A percentile compares a stretch with the other conserved stretches of the same genome.
Evolutionary conservation across 306 rosid genomes (phyloP).

Genomic region (Dalbergia cochinchinensis): DNA sequence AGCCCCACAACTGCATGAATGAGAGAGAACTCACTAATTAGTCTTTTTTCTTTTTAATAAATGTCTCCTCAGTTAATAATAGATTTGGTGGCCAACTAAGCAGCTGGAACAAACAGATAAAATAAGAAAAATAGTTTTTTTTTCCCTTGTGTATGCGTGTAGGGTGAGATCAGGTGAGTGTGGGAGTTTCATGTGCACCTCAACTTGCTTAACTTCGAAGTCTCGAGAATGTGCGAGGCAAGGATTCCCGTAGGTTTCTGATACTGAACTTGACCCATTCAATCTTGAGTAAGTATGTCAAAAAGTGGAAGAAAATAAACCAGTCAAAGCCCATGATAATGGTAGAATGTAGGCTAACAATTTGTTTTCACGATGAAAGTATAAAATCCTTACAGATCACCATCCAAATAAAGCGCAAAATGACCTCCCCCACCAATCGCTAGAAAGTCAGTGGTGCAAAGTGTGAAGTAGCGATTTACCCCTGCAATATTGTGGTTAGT

Average conservation of each 20-base stretch:
- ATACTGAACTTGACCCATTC: constrained; percentile 88
- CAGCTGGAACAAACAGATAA: constrained; percentile 30
- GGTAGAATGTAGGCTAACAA: constrained; percentile 31
- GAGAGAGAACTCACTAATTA: constrained; percentile 13
- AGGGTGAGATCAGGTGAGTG: constrained; percentile 2
- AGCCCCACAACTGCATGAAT: constrained; percentile 90
- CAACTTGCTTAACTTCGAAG: constrained; percentile 89
- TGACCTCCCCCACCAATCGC: constrained; percentile 94
- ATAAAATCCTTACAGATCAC: constrained; percentile 80
- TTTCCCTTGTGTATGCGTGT: neutral
- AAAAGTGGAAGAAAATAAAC: neutral
- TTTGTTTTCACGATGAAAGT: neutral
- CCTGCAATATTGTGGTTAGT: constrained; percentile 62
- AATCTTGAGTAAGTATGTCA: constrained; percentile 55
- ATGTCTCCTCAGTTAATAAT: constrained; percentile 1
- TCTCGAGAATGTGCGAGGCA: constrained; percentile 89
- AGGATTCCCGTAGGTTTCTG: constrained; percentile 90
- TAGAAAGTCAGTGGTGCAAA: constrained; percentile 73
- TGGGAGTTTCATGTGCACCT: constrained; percentile 57
- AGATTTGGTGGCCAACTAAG: neutral
- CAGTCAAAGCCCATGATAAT: constrained; percentile 17
- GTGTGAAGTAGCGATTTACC: constrained; percentile 88
- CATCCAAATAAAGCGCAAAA: constrained; percentile 88
- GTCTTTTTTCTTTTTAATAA: neutral
- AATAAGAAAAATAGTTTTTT: neutral